A percentile compares a stretch with the other conserved stretches of the same genome.
Evolutionary conservation across 768 basidiomycete species (phyloP).

Genomic region (Mycena galopus): DNA sequence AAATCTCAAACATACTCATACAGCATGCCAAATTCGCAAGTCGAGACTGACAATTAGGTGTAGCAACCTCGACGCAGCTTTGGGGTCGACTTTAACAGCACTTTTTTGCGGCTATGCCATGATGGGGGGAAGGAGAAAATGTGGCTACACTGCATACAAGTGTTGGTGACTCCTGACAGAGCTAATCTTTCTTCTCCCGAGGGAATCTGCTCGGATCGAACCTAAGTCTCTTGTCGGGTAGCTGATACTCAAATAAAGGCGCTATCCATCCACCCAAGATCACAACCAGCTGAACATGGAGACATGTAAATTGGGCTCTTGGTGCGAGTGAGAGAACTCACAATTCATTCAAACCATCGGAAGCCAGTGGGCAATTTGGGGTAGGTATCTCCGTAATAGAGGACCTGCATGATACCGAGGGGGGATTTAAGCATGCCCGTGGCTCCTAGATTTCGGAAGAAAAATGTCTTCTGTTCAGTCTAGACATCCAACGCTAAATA

Average conservation of each 20-base stretch:
- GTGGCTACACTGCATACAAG: background rate
- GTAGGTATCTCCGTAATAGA: conserved; percentile 19
- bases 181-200: background rate
- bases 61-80: too few relatives aligned
- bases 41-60: too few relatives aligned
- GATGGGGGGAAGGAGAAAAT: background rate
- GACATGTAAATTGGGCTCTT: background rate
- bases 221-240: background rate
- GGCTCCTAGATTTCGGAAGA: conserved; percentile 15
- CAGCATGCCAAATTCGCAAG: too few relatives aligned
- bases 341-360: conserved; percentile 10
- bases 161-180: background rate
- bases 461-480: background rate
- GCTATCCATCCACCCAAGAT: background rate
- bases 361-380: conserved; percentile 5
- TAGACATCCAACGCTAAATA: background rate
- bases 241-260: background rate
- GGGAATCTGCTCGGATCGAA: background rate
- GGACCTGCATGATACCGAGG: conserved; percentile 15
- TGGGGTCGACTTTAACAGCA: too few relatives aligned
- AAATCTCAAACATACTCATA: too few relatives aligned
- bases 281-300: background rate
- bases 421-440: background rate
- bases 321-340: background rate
- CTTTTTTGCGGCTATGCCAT: too few relatives aligned